Conservation (phyloP, 2,329 filamentous ascomycete species). For the Ceratocystis smalleyi region DNA sequence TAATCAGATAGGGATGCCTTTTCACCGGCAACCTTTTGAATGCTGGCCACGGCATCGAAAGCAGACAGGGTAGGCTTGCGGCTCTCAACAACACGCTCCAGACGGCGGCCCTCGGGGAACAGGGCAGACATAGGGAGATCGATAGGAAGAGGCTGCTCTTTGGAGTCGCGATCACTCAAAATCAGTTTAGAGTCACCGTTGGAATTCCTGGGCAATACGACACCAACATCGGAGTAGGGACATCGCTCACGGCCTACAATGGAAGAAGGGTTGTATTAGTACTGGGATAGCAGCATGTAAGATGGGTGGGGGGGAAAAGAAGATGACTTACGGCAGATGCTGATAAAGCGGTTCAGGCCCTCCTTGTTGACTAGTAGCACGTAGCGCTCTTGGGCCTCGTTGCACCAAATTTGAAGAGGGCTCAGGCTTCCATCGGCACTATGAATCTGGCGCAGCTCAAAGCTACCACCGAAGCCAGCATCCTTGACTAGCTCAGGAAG, state of each 20-base stretch:
- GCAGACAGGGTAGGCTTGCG: constrained; percentile 49
- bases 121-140: constrained; percentile 78
- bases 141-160: constrained; percentile 60
- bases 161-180: constrained; percentile 65
- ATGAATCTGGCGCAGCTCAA: constrained; percentile 88
- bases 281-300: constrained; percentile 7
- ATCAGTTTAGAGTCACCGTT: constrained; percentile 56
- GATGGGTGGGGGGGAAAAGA: constrained; percentile 3
- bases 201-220: constrained; percentile 47
- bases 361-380: constrained; percentile 77
- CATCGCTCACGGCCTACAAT: constrained; percentile 63
- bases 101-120: constrained; percentile 75
- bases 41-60: constrained; percentile 53
- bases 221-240: constrained; percentile 81
- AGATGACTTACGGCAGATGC: constrained; percentile 39
- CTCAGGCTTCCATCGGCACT: constrained; percentile 84
- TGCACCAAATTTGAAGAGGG: constrained; percentile 94
- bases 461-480: constrained; percentile 75
- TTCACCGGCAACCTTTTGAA: constrained; percentile 48
- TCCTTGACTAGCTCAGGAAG: constrained; percentile 77
- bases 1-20: constrained; percentile 37
- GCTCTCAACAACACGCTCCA: constrained; percentile 58
- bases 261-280: constrained; percentile 9
- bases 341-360: constrained; percentile 58
- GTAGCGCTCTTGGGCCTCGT: constrained; percentile 91